Evolutionary conservation across 768 basidiomycete genomes (phyloP).

Genomic region (Tremella yokohamensis): DNA sequence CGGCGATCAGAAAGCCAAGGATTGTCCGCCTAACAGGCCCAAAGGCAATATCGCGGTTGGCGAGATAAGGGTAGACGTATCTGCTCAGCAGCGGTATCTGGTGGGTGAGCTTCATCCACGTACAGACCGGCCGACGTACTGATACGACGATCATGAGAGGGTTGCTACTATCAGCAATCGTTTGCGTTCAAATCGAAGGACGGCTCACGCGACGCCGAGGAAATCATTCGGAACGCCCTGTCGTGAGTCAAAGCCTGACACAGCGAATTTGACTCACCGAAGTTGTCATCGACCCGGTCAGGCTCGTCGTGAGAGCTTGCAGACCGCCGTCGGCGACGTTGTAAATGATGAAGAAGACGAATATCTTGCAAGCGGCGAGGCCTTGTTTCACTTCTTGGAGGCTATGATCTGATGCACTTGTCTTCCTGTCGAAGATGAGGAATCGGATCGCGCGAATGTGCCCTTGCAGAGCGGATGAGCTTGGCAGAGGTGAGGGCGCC

Average conservation of each 20-base stretch:
- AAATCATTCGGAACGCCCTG: constrained; percentile 45
- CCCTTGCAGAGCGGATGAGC: constrained; percentile 18
- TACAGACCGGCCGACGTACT: neutral
- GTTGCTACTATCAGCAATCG: constrained; percentile 24
- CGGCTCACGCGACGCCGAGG: constrained; percentile 23
- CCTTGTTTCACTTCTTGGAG: constrained; percentile 47
- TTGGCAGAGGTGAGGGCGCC: constrained; percentile 14
- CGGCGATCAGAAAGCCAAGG: constrained; percentile 18
- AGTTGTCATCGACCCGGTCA: constrained; percentile 41
- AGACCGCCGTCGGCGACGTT: constrained; percentile 46
- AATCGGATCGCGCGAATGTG: neutral
- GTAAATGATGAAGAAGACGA: constrained; percentile 49
- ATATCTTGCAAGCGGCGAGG: constrained; percentile 44
- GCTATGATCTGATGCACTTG: constrained; percentile 7
- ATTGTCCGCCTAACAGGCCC: constrained; percentile 20
- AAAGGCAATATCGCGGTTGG: constrained; percentile 11
- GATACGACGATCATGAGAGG: constrained; percentile 39
- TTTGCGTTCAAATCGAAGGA: neutral
- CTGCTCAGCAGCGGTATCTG: constrained; percentile 22
- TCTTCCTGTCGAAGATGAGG: neutral
- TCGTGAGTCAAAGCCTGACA: neutral
- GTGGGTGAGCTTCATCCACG: neutral
- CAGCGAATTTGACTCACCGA: constrained; percentile 12
- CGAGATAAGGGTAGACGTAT: constrained; percentile 44
- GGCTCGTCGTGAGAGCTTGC: constrained; percentile 24